Conservation (phyloP, 2,329 filamentous ascomycete species). For the Thielaviopsis populi region DNA sequence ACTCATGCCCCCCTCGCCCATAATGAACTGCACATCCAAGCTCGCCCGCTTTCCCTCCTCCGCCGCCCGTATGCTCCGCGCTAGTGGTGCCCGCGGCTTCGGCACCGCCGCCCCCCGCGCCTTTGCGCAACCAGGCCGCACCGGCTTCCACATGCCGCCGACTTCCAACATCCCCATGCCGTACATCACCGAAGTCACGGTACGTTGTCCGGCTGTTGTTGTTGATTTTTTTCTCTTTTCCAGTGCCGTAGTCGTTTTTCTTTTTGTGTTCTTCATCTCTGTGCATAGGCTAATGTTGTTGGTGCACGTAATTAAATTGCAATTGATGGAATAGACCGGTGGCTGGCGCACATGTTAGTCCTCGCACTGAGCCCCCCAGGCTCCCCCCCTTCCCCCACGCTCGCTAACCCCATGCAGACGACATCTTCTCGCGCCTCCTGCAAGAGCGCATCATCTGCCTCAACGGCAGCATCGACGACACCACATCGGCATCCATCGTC, state of each 20-base stretch:
- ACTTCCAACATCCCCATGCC: conserved; percentile 39
- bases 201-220: conserved; percentile 21
- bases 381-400: neutral
- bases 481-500: conserved; percentile 81
- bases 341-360: conserved; percentile 63
- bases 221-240: neutral
- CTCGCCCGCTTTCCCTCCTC: neutral
- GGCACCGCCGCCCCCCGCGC: neutral
- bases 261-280: too few relatives aligned
- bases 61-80: neutral
- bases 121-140: conserved; percentile 15
- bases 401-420: conserved; percentile 23
- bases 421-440: conserved; percentile 67
- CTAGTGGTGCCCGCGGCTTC: neutral
- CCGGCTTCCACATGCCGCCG: conserved; percentile 20
- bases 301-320: conserved; percentile 21
- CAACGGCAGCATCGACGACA: conserved; percentile 82
- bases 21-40: neutral
- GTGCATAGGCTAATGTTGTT: neutral
- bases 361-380: neutral
- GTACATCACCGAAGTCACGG: conserved; percentile 42
- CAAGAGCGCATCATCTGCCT: conserved; percentile 88
- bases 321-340: conserved; percentile 39
- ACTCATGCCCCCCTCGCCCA: neutral
- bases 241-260: neutral